Evolutionary conservation across 768 basidiomycete species (phyloP), one percentile per base, ranked within the genome.

Genomic region (Albatrellus ellisii): DNA sequence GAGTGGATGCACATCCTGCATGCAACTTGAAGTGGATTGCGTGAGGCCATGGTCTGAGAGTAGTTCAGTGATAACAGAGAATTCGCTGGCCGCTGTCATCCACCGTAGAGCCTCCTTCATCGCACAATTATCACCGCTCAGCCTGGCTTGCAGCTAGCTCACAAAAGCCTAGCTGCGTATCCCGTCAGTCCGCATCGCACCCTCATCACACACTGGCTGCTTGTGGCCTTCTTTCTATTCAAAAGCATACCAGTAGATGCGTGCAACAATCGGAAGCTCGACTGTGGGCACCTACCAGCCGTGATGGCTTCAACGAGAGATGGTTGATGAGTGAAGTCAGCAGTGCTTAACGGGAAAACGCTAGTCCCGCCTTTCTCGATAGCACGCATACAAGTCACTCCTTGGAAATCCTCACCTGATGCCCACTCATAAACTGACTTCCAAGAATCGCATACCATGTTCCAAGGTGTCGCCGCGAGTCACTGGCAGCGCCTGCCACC

Each of bases 361-460:
- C 35, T 11, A 17, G 12, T 9, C 15, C 20, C 17, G 35, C 20
- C 11, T 21, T 21, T 18, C 35, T 14, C n/a, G n/a, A 18, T n/a
- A 12, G n/a, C 35, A 21, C 17, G 25, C 35, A 36, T 22, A 21
- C 25, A 22, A 36, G 20, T 22, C 17, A 15, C 35, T 12, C 29
- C 29, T 31, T 22, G 17, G 8, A 22, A 18, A 22, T 36, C 25
- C 35, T 36, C 35, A 36, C 20, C 8, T 36, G 35, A 36, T 36
- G 17, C 35, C 35, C 35, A 22, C 20, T 36, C 35, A 36, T 36
- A 21, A 36, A n/a, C n/a, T n/a, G n/a, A n/a, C n/a, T n/a, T n/a
- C n/a, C n/a, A n/a, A n/a, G n/a, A n/a, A n/a, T n/a, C n/a, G n/a
- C n/a, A n/a, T n/a, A n/a, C n/a, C n/a, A n/a, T n/a, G n/a, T n/a